Conservation (phyloP, 495 filamentous ascomycete species). For the Halenospora varia region DNA sequence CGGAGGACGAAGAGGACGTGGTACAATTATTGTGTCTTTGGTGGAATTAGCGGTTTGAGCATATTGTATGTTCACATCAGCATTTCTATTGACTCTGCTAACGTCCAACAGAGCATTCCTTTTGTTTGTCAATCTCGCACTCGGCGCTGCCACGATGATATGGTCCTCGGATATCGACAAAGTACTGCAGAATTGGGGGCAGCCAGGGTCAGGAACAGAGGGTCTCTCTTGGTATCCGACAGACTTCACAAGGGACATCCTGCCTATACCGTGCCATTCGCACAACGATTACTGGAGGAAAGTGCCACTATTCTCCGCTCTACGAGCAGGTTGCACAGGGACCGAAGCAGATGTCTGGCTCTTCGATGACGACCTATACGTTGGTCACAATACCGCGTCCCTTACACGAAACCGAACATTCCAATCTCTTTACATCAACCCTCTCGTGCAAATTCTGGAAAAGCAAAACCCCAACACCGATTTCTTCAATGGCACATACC, state of each 20-base stretch:
- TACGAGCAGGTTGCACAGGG: constrained; percentile 63
- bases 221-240: constrained; percentile 63
- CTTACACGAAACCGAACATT: constrained; percentile 55
- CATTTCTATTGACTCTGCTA: constrained; percentile 1
- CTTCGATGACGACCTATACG: constrained; percentile 58
- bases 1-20: constrained; percentile 15
- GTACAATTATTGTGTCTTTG: constrained; percentile 26
- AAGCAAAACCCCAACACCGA: constrained; percentile 45
- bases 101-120: constrained; percentile 26
- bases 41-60: constrained; percentile 27
- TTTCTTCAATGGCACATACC: constrained; percentile 36
- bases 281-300: constrained; percentile 92
- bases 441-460: constrained; percentile 54
- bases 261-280: constrained; percentile 67
- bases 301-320: constrained; percentile 62
- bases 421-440: constrained; percentile 58
- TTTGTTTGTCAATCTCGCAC: constrained; percentile 43
- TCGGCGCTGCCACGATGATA: constrained; percentile 46
- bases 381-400: constrained; percentile 54
- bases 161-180: constrained; percentile 55
- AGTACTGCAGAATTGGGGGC: constrained; percentile 50
- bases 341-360: constrained; percentile 92
- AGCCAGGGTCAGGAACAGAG: constrained; percentile 41
- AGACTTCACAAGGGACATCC: constrained; percentile 65
- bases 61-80: constrained; percentile 27